phyloP scores from a whole-genome alignment of 2,329 filamentous ascomycete genomes.

The Didymella pinodella region DNA sequence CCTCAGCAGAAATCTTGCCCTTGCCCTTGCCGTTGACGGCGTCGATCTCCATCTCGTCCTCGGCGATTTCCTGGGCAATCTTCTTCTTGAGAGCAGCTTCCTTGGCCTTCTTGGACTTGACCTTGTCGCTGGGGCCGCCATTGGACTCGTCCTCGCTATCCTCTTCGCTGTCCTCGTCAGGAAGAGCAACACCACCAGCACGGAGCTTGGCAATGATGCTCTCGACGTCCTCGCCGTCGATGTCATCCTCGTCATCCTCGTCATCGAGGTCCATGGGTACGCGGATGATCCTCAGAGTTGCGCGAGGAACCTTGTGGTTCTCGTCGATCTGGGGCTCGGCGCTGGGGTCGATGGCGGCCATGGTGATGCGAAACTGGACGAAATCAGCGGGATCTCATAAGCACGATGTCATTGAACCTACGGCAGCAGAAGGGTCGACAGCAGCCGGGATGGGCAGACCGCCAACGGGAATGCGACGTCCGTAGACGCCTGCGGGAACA shows the following conservation, averaged over 20 bases:
- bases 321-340: conserved; percentile 63
- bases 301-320: conserved; percentile 66
- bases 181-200: conserved; percentile 43
- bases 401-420: conserved; percentile 59
- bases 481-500: conserved; percentile 80
- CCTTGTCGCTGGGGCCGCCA: conserved; percentile 88
- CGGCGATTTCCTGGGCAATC: conserved; percentile 71
- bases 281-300: conserved; percentile 91
- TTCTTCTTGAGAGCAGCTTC: conserved; percentile 79
- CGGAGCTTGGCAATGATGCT: conserved; percentile 49
- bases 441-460: conserved; percentile 82
- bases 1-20: conserved; percentile 73
- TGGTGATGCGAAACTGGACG: conserved; percentile 89
- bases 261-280: conserved; percentile 67
- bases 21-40: conserved; percentile 60
- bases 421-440: conserved; percentile 78
- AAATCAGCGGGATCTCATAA: conserved; percentile 25
- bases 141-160: conserved; percentile 77
- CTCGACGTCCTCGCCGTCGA: conserved; percentile 55
- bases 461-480: conserved; percentile 87
- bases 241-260: conserved; percentile 60
- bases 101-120: conserved; percentile 87
- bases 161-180: conserved; percentile 55
- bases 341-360: conserved; percentile 95
- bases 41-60: conserved; percentile 79